phyloP scores from a whole-genome alignment of 78 protist species.

The Dictyostelium intermedium region DNA sequence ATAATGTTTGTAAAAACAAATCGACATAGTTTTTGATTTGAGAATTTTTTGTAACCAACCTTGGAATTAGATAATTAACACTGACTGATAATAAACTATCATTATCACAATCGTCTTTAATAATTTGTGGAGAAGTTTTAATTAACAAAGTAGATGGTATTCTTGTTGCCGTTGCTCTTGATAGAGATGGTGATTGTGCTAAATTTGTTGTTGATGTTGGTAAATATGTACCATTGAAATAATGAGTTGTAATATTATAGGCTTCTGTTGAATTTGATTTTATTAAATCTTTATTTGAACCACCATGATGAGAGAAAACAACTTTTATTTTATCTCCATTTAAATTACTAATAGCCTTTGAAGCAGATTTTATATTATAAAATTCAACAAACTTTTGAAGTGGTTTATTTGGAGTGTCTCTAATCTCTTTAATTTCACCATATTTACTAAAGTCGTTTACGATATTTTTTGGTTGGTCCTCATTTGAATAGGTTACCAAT shows the following conservation, averaged over 20 bases:
- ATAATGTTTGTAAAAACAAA: neutral
- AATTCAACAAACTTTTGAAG: constrained; percentile 89
- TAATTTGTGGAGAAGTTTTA: neutral
- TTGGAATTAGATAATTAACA: neutral
- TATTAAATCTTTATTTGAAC: constrained; percentile 14
- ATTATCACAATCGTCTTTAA: neutral
- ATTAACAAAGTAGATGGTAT: neutral
- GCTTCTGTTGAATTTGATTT: neutral
- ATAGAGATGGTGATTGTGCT: neutral
- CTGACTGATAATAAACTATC: neutral
- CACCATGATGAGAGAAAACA: constrained; percentile 71
- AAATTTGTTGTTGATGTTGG: neutral
- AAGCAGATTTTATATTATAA: constrained; percentile 84
- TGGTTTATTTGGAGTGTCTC: constrained; percentile 91
- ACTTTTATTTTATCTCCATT: constrained; percentile 75
- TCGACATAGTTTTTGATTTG: neutral
- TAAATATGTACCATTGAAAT: neutral
- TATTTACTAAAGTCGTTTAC: constrained; percentile 45
- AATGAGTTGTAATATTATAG: neutral
- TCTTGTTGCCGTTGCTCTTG: too few relatives aligned
- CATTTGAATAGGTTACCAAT: constrained; percentile 86
- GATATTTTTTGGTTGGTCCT: constrained; percentile 29
- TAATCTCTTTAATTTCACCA: constrained; percentile 88
- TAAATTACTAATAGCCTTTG: constrained; percentile 67
- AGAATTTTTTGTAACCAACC: neutral